phyloP scores from a whole-genome alignment of 345 rosid genomes.

The Hibiscus trionum region DNA sequence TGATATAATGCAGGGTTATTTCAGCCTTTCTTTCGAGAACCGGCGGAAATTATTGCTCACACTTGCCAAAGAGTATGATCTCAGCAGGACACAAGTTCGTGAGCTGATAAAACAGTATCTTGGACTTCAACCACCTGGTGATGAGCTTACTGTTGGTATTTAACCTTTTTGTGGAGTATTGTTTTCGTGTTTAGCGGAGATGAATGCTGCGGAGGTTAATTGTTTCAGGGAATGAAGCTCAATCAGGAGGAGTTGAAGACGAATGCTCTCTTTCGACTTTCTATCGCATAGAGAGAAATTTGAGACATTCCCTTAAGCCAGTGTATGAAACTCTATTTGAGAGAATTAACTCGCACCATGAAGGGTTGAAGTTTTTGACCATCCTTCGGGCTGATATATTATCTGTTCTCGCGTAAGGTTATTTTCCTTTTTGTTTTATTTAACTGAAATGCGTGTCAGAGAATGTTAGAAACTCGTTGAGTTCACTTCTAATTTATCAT shows the following conservation, averaged over 20 bases:
- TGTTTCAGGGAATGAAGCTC: slow-evolving; percentile 38
- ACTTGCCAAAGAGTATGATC: slow-evolving; percentile 81
- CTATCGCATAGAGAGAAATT: slow-evolving; percentile 69
- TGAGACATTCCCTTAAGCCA: slow-evolving; percentile 79
- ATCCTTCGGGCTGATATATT: slow-evolving; percentile 77
- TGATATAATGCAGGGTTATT: slow-evolving; percentile 51
- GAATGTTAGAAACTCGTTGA: not conserved
- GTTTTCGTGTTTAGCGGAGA: not conserved
- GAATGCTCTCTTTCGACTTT: slow-evolving; percentile 53
- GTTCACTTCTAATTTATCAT: not conserved
- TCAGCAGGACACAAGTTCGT: slow-evolving; percentile 52
- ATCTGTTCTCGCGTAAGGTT: slow-evolving; percentile 57
- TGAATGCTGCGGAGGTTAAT: slow-evolving; percentile 6
- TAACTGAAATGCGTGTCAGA: not conserved
- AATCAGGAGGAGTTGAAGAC: slow-evolving; percentile 23
- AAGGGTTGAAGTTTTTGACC: slow-evolving; percentile 74
- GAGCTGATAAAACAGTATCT: slow-evolving; percentile 84
- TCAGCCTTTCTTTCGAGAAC: slow-evolving; percentile 48
- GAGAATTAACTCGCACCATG: slow-evolving; percentile 73
- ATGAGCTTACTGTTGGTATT: slow-evolving; percentile 22
- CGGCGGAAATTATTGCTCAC: slow-evolving; percentile 47
- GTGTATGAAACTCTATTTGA: slow-evolving; percentile 76
- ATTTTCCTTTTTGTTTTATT: slow-evolving; percentile 8
- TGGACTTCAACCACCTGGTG: slow-evolving; percentile 50
- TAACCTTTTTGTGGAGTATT: not conserved